Conservation (phyloP, 2,329 filamentous ascomycete species). For the Penicillium sp. region DNA sequence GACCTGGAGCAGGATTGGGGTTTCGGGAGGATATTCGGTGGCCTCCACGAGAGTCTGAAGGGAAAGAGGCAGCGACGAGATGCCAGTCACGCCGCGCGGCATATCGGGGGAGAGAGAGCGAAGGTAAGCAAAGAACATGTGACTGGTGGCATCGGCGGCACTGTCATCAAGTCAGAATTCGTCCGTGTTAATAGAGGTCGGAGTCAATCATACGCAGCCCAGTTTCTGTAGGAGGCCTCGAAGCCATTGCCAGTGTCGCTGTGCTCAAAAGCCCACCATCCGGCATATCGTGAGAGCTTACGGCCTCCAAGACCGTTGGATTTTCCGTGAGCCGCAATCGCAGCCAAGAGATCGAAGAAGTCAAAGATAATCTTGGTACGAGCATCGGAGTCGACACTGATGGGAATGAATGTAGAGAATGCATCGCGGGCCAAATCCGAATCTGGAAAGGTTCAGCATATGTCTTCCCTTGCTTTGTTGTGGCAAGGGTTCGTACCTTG, state of each 20-base stretch:
- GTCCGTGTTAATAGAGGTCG: too few relatives aligned
- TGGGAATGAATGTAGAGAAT: conserved; percentile 93
- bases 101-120: conserved; percentile 85
- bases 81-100: conserved; percentile 71
- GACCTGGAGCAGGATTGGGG: conserved; percentile 76
- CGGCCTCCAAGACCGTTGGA: conserved; percentile 89
- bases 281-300: conserved; percentile 92
- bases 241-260: conserved; percentile 87
- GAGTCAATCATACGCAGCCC: conserved; percentile 76
- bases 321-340: conserved; percentile 91
- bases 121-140: conserved; percentile 97
- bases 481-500: conserved; percentile 64
- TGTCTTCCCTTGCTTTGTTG: background rate
- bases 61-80: conserved; percentile 85
- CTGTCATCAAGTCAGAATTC: conserved; percentile 55
- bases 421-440: conserved; percentile 90
- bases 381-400: conserved; percentile 86
- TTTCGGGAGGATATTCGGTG: conserved; percentile 89
- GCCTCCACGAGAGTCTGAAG: conserved; percentile 89
- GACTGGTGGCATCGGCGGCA: conserved; percentile 92
- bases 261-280: conserved; percentile 99
- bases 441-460: conserved; percentile 61
- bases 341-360: conserved; percentile 92
- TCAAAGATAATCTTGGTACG: conserved; percentile 90
- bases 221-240: conserved; percentile 89